A percentile compares a stretch with the other conserved stretches of the same genome.
Evolutionary conservation across 163 green algal genomes (phyloP).

Genomic region (Volvox carteri): DNA sequence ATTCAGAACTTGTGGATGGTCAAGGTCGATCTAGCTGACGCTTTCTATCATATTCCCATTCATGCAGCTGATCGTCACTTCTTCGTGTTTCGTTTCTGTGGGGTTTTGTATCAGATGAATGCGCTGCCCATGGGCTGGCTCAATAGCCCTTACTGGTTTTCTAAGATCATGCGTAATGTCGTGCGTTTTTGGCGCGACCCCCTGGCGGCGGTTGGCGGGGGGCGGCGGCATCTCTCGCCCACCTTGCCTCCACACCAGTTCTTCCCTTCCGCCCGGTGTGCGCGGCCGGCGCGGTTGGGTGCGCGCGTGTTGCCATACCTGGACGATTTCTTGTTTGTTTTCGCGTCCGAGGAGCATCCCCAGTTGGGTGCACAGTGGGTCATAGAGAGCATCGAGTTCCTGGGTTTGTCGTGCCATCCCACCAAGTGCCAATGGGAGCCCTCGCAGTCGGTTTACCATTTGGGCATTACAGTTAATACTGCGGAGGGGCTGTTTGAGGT

Average conservation of each 20-base stretch:
- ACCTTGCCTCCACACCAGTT: not conserved
- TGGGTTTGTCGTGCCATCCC: constrained; percentile 3
- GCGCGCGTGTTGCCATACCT: constrained; percentile 3
- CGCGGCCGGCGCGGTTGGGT: not conserved
- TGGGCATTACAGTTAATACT: too few species aligned
- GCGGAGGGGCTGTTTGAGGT: constrained; percentile 9
- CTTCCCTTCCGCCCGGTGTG: not conserved
- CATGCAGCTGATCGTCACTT: too few species aligned
- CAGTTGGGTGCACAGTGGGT: not conserved
- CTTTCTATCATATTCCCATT: too few species aligned
- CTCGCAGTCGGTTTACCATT: too few species aligned
- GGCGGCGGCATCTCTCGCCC: not conserved
- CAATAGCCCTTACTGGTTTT: too few species aligned
- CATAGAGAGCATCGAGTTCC: not conserved
- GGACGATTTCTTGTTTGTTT: constrained; percentile 39
- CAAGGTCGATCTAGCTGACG: too few species aligned
- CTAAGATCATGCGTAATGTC: not conserved
- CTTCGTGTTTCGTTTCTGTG: too few species aligned
- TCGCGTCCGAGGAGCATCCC: not conserved
- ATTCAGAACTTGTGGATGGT: too few species aligned
- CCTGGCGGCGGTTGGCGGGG: not conserved
- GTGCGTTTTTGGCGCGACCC: constrained; percentile 1
- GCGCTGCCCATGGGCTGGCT: too few species aligned
- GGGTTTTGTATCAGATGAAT: too few species aligned
- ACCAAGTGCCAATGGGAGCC: too few species aligned